These are phyloP conservation scores for Cyanophora paradoxa DNA, from an alignment of 78 protist genomes.

Conservation along the genomic window DNA sequence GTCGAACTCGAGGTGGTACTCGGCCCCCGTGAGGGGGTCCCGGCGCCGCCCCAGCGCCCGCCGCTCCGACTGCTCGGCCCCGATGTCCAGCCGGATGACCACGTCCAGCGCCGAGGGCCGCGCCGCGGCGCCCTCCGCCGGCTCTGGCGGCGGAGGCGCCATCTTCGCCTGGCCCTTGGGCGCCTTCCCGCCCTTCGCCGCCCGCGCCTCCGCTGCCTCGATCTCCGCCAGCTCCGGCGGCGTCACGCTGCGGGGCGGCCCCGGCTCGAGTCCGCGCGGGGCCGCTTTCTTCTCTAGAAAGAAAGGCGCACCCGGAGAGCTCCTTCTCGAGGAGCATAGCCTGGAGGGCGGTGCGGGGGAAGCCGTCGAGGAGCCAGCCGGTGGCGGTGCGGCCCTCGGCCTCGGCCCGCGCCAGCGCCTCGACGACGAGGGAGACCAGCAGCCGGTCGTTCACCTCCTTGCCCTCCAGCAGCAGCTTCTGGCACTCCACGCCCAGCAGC, in stretches of 20 bases:
- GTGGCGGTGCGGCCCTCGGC: not conserved
- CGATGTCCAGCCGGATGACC: not conserved
- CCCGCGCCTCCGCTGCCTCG: not conserved
- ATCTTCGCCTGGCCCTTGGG: not conserved
- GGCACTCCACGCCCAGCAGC: no score
- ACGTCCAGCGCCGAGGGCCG: not conserved
- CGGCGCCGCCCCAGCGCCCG: slow-evolving; percentile 28
- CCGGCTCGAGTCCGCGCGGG: no score
- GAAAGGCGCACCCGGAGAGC: slow-evolving; percentile 21
- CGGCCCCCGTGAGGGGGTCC: slow-evolving; percentile 4
- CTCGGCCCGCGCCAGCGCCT: not conserved
- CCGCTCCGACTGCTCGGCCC: not conserved
- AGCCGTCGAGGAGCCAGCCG: slow-evolving; percentile 13
- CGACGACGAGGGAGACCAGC: not conserved
- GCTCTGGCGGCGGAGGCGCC: not conserved
- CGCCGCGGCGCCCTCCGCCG: slow-evolving; percentile 1
- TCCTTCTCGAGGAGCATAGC: slow-evolving; percentile 11
- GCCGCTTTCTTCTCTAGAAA: no score
- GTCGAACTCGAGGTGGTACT: slow-evolving; percentile 19
- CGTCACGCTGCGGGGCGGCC: not conserved
- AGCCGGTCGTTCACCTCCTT: slow-evolving; percentile 9
- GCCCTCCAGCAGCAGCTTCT: not conserved
- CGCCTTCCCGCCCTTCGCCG: not conserved
- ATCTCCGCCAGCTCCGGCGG: no score
- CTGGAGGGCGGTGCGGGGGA: slow-evolving; percentile 6